A percentile compares a stretch with the other conserved stretches of the same genome.
These are phyloP conservation scores for Carpinus fangiana DNA, from an alignment of 306 rosid species.

Conservation along the genomic window DNA sequence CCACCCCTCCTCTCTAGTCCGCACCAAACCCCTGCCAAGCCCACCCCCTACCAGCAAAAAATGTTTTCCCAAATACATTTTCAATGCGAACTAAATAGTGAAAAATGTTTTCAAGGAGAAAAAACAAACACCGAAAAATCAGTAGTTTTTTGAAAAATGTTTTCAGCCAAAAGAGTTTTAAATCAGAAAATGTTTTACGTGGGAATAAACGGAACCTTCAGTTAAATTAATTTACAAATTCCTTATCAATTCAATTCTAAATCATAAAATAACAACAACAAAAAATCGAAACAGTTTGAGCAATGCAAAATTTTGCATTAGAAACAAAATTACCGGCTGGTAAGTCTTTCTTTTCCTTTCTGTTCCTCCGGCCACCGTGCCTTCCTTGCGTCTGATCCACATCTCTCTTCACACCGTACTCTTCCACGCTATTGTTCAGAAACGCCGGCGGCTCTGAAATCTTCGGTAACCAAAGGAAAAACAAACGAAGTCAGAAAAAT, in stretches of 20 bases:
- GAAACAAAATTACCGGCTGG: conserved; percentile 50
- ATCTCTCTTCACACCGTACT: conserved; percentile 39
- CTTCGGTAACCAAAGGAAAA: conserved; percentile 26
- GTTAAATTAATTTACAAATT: too few species aligned
- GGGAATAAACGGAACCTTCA: too few species aligned
- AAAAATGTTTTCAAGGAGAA: too few species aligned
- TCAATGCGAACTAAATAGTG: too few species aligned
- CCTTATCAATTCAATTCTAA: neutral
- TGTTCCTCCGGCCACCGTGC: conserved; percentile 51
- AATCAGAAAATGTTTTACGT: too few species aligned
- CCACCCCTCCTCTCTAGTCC: too few species aligned
- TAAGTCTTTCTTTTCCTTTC: conserved; percentile 70
- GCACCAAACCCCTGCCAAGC: too few species aligned
- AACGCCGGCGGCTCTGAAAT: conserved; percentile 86
- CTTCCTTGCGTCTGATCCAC: conserved; percentile 52
- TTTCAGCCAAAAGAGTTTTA: too few species aligned
- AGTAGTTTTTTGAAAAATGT: too few species aligned
- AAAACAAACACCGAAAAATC: too few species aligned
- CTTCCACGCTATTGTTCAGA: conserved; percentile 76
- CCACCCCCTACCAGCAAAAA: too few species aligned
- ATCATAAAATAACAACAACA: neutral
- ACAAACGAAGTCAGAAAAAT: neutral
- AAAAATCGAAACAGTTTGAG: neutral
- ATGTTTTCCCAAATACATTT: too few species aligned
- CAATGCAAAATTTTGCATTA: neutral